phyloP scores from a whole-genome alignment of 2,329 filamentous ascomycete species.

The Dactylellina parvicollis region DNA sequence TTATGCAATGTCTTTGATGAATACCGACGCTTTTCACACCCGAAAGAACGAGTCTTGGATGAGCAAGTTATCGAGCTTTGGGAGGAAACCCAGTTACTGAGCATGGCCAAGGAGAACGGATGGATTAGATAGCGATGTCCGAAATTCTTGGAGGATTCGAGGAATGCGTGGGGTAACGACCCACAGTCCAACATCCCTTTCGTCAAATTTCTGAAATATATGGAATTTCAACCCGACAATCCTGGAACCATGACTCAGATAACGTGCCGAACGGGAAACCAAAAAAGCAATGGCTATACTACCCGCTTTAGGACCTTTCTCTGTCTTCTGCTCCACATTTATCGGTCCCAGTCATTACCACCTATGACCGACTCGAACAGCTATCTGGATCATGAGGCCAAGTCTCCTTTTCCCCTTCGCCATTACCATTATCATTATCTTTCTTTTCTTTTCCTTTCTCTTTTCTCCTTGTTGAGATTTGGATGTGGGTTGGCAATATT shows the following conservation, averaged over 20 bases:
- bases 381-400: too few relatives aligned
- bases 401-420: too few relatives aligned
- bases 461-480: background rate
- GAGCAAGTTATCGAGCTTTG: slow-evolving; percentile 58
- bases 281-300: background rate
- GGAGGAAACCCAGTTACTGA: slow-evolving; percentile 44
- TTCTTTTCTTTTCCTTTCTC: slow-evolving; percentile 1
- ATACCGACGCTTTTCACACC: slow-evolving; percentile 62
- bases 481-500: too few relatives aligned
- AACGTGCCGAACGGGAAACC: slow-evolving; percentile 4
- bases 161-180: slow-evolving; percentile 43
- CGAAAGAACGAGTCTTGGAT: slow-evolving; percentile 57
- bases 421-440: background rate
- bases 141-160: background rate
- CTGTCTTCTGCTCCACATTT: slow-evolving; percentile 7
- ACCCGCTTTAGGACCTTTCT: slow-evolving; percentile 20
- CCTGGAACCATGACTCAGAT: slow-evolving; percentile 33
- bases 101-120: slow-evolving; percentile 46
- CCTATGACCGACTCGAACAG: too few relatives aligned
- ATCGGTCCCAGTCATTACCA: too few relatives aligned
- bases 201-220: slow-evolving; percentile 17
- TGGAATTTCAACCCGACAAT: slow-evolving; percentile 35
- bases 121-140: slow-evolving; percentile 37
- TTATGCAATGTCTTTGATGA: slow-evolving; percentile 73
- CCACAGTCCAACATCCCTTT: slow-evolving; percentile 14